phyloP scores from a whole-genome alignment of 345 rosid genomes.

The Pugionium cornutum region DNA sequence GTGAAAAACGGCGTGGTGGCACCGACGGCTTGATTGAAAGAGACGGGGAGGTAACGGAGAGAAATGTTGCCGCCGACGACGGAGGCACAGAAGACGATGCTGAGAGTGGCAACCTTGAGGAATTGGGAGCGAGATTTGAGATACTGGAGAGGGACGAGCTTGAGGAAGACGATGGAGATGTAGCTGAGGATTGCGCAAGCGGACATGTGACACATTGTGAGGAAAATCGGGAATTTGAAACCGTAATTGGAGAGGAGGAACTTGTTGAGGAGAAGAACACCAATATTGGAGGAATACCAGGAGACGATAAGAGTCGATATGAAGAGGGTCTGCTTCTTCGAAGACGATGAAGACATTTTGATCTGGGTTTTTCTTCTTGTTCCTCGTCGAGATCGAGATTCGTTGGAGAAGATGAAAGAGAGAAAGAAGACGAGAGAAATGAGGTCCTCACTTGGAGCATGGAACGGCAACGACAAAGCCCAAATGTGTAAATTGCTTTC shows the following conservation, averaged over 20 bases:
- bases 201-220: slow-evolving; percentile 95
- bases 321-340: slow-evolving; percentile 56
- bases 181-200: slow-evolving; percentile 88
- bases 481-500: background rate
- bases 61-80: slow-evolving; percentile 95
- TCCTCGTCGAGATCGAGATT: slow-evolving; percentile 39
- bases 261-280: slow-evolving; percentile 90
- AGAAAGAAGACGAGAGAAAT: slow-evolving; percentile 26
- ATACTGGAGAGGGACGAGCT: slow-evolving; percentile 75
- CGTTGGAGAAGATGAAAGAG: slow-evolving; percentile 13
- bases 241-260: slow-evolving; percentile 85
- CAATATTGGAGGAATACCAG: slow-evolving; percentile 90
- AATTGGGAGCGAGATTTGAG: slow-evolving; percentile 76
- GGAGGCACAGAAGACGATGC: slow-evolving; percentile 83
- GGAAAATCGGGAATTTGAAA: slow-evolving; percentile 84
- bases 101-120: slow-evolving; percentile 72
- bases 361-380: slow-evolving; percentile 21
- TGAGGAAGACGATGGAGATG: slow-evolving; percentile 79
- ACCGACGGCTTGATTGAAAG: slow-evolving; percentile 94
- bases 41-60: slow-evolving; percentile 79
- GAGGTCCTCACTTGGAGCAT: slow-evolving; percentile 35
- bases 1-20: slow-evolving; percentile 94
- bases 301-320: slow-evolving; percentile 55
- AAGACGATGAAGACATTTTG: slow-evolving; percentile 37
- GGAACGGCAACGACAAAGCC: slow-evolving; percentile 23